Evolutionary conservation across 139 green algal species (phyloP), one percentile per base, ranked within the genome.

Genomic region (Chara braunii): DNA sequence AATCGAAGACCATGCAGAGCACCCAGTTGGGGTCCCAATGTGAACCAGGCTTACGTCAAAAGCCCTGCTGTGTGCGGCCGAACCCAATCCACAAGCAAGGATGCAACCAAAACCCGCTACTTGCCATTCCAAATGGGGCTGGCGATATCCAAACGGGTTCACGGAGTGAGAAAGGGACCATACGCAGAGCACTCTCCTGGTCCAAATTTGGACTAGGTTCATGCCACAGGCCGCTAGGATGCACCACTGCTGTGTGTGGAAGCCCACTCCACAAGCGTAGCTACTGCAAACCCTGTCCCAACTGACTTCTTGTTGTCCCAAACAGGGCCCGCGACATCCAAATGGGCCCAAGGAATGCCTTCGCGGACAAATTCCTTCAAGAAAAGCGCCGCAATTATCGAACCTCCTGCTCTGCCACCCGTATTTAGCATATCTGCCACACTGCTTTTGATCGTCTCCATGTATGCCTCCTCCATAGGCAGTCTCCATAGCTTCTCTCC

Each of bases 361-460:
- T 77, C 75, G 2, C 78, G 79, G 22, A 87, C 64, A 44, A 81
- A 87, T 77, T 77, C 63, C 74, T 94, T 88, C 14, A 98, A 75
- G 77, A 97, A 98, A 2, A 98, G 78, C 1, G 86, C 85, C 1
- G 91, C 93, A 0, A 85, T 95, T 76, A 98, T 99, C 60, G 81
- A 71, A 30, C 88, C 92, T 5, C 81, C 90, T 31, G 68, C 70
- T 14, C 83, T 70, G 8, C 40, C 65, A 29, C 83, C 86, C 12
- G 85, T 89, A 74, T 95, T 95, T 65, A 89, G 89, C 72, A 95
- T 85, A 80, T 97, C 92, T 0, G 92, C 90, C 26, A 89, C 62
- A 23, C 63, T 54, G 60, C 64, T 84, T 66, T 87, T 83, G 62
- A 94, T 60, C 44, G 67, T 50, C 33, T 96, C 88, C 50, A 79